Evolutionary conservation across 2,329 filamentous ascomycete species (phyloP).

Genomic region (Chaetothyriales sp.): DNA sequence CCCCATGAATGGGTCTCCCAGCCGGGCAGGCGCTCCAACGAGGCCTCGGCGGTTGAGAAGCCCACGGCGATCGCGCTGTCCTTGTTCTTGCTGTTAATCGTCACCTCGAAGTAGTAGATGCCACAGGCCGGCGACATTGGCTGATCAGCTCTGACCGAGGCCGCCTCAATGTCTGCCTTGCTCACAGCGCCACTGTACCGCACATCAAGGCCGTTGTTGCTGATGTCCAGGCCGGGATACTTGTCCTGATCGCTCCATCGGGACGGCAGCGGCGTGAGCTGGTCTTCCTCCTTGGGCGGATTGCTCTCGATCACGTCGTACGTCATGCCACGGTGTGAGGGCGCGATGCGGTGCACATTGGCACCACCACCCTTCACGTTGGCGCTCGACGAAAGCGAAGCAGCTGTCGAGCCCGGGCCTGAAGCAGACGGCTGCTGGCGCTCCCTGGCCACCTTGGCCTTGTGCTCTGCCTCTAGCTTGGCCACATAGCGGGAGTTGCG

Average conservation of each 20-base stretch:
- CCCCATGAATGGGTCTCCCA: constrained; percentile 53
- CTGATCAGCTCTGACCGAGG: constrained; percentile 65
- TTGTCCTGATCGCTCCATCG: constrained; percentile 73
- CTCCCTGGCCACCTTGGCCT: constrained; percentile 40
- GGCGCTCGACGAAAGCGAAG: constrained; percentile 37
- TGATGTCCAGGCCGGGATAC: constrained; percentile 55
- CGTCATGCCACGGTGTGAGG: constrained; percentile 60
- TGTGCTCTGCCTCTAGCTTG: constrained; percentile 56
- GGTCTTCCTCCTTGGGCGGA: constrained; percentile 45
- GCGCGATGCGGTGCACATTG: constrained; percentile 42
- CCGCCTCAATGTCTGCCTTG: constrained; percentile 57
- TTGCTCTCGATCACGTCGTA: constrained; percentile 73
- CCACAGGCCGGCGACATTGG: constrained; percentile 80
- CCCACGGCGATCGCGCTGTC: constrained; percentile 45
- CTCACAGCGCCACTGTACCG: constrained; percentile 42
- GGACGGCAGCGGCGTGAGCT: constrained; percentile 56
- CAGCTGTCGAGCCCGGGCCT: constrained; percentile 26
- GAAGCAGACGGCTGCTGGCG: constrained; percentile 34
- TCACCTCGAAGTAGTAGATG: constrained; percentile 83
- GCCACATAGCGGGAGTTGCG: constrained; percentile 61
- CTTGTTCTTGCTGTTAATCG: constrained; percentile 49
- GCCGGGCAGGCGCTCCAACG: constrained; percentile 45
- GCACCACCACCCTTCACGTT: constrained; percentile 22
- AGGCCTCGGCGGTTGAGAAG: constrained; percentile 44
- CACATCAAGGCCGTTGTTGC: constrained; percentile 58